Percentiles rank a stretch among this genome's conserved stretches.
Conservation (phyloP, 805 yeast genomes). For the Saturnispora ahearnii region DNA sequence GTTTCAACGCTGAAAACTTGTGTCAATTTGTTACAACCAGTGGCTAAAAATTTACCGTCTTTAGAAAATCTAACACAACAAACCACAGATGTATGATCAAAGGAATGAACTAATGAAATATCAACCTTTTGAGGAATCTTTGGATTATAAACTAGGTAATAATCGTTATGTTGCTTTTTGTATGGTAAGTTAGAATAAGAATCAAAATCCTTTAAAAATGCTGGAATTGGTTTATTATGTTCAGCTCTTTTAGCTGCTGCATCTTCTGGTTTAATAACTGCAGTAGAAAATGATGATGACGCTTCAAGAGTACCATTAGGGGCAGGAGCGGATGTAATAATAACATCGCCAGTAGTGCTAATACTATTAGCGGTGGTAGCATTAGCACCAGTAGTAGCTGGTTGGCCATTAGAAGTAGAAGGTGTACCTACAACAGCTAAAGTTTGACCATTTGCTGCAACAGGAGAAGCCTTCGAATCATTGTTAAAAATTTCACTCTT, state of each 20-base stretch:
- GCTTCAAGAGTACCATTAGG: background rate
- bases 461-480: background rate
- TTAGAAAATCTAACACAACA: slow-evolving; percentile 92
- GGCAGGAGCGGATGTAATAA: background rate
- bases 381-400: slow-evolving; percentile 6
- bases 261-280: slow-evolving; percentile 17
- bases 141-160: slow-evolving; percentile 85
- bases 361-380: slow-evolving; percentile 8
- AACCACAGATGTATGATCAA: slow-evolving; percentile 90
- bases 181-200: slow-evolving; percentile 64
- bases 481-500: slow-evolving; percentile 9
- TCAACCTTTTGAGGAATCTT: slow-evolving; percentile 69
- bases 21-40: slow-evolving; percentile 94
- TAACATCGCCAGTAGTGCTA: slow-evolving; percentile 12
- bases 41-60: slow-evolving; percentile 88
- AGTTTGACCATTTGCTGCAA: background rate
- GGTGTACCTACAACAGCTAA: background rate
- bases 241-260: slow-evolving; percentile 34
- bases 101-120: slow-evolving; percentile 79
- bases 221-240: slow-evolving; percentile 71
- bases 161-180: slow-evolving; percentile 77
- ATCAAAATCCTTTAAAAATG: slow-evolving; percentile 73
- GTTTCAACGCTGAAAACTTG: slow-evolving; percentile 89
- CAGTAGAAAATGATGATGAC: background rate
- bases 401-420: background rate